Base-by-base conservation (phyloP, 1,139 yeast species). In the Geotrichum australiense region DNA sequence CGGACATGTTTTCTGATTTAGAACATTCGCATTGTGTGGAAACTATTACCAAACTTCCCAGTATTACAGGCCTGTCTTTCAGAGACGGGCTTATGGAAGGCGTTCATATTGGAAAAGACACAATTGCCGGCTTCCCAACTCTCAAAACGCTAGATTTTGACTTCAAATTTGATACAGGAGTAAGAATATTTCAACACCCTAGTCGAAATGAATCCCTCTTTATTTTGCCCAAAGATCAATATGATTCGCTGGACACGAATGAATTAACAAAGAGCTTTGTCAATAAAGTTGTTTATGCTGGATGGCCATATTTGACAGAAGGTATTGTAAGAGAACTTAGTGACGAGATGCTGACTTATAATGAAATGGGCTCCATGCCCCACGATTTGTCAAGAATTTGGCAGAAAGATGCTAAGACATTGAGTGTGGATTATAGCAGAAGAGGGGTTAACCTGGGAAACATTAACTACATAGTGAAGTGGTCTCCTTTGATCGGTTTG, bases 111-210 rank as follows among this genome's bases (percentile, higher is more conserved):
- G 97, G 97, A 35, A 68, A 65, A 22, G 71, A 80, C 3, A 67
- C 84, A 41, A 66, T 83, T 45, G 94, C 96, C 12, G 96, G 97
- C 2, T 91, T 93, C 72, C 98, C 98, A 43, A 70, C 91, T 12
- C 69, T 91, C 54, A 64, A 74, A 38, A 75, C 93, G 0, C 63
- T 91, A 37, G 80, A 89, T 4, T 81, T 78, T 55, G 63, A 69
- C 0, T 63, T 70, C 51, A 64, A 66, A 37, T 63, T 83, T 49
- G 65, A 68, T 45, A 80, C 78, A 47, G 84, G 80, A 47, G 80
- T 89, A 12, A 68, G 73, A 48, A 82, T 93, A 2, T 91, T 91
- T 66, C 89, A 87, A 56, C 83, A 76, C 55, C 93, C 94, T 3
- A 78, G 94, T 2, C 74, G 80, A 57, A 81, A 89, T 10, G 91